Evolutionary conservation across 208 protist species (phyloP), one percentile per base, ranked within the genome.

Genomic region (Acanthamoeba culbertsoni): DNA sequence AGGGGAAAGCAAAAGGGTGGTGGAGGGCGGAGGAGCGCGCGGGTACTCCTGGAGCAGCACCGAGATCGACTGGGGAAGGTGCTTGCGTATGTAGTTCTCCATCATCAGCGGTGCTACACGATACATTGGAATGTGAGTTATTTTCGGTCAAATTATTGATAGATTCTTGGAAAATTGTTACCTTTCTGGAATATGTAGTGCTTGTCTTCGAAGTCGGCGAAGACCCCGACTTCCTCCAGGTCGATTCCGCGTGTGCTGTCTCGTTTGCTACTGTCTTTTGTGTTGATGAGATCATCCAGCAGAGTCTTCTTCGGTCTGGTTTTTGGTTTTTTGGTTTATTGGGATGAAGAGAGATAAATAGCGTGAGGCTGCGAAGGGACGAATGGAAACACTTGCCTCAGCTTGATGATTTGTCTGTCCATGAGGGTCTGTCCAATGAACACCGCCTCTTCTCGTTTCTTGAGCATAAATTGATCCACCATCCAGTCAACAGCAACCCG

Each of bases 51-150:
- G 46, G 43, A 82, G 71, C 71, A 82, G 71, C 71, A 5, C 7
- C 45, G 37, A 10, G 23, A 82, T 43, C 42, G 71, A 82, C 26
- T 55, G 46, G 43, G 71, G 71, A 37, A 82, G 42, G 43, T 82
- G 71, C n/a, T 53, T 82, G 23, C 71, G 71, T 26, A 82, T 82
- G 71, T 82, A 82, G 45, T 82, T 82, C n/a, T 82, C 71, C 71
- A 82, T 82, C 71, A 82, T 82, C 42, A 82, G 18, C 28, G 71
- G 71, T 31, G 71, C 71, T 82, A 43, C 16, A 59, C 51, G 23
- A 23, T n/a, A 59, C 14, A 59, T 59, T 14, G 23, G 51, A 59
- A 59, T 59, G 51, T n/a, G n/a, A n/a, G n/a, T n/a, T n/a, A n/a
- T n/a, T 26, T 18, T 6, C 51, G 51, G 3, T 23, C 18, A 0